Percentiles rank a stretch among this genome's conserved stretches.
Conservation (phyloP, 495 filamentous ascomycete genomes). For the Coniosporium apollinis region DNA sequence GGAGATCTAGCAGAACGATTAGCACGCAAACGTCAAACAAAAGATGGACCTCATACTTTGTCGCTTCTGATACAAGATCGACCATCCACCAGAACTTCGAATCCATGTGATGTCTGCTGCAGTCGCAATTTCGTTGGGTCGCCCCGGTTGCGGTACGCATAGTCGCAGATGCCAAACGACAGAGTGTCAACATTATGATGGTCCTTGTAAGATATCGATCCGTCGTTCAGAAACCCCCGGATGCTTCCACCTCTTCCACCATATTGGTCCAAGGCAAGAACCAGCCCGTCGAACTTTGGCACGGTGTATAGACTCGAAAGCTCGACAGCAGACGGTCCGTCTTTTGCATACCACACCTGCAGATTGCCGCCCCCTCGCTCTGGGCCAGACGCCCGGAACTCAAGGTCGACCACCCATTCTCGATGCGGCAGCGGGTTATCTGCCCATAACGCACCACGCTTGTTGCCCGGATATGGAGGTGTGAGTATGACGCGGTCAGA, state of each 20-base stretch:
- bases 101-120: conserved; percentile 41
- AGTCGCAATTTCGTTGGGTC: conserved; percentile 62
- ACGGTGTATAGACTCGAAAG: conserved; percentile 68
- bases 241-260: conserved; percentile 56
- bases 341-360: conserved; percentile 78
- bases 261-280: conserved; percentile 72
- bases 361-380: conserved; percentile 80
- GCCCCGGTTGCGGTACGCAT: conserved; percentile 80
- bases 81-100: conserved; percentile 70
- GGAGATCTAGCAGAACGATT: conserved; percentile 31
- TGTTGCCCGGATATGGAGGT: conserved; percentile 72
- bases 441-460: conserved; percentile 68
- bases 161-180: conserved; percentile 87
- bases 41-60: conserved; percentile 32
- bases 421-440: conserved; percentile 25
- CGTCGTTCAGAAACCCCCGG: conserved; percentile 88
- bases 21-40: neutral
- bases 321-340: conserved; percentile 46
- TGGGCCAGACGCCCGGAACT: conserved; percentile 74
- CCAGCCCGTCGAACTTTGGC: conserved; percentile 71
- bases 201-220: conserved; percentile 58
- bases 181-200: conserved; percentile 67
- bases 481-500: conserved; percentile 89
- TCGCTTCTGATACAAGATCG: conserved; percentile 68
- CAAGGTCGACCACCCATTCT: conserved; percentile 66